Percentiles rank a stretch among this genome's conserved stretches.
Conservation (phyloP, 2,329 filamentous ascomycete genomes). For the Pestalotiopsis sp. region DNA sequence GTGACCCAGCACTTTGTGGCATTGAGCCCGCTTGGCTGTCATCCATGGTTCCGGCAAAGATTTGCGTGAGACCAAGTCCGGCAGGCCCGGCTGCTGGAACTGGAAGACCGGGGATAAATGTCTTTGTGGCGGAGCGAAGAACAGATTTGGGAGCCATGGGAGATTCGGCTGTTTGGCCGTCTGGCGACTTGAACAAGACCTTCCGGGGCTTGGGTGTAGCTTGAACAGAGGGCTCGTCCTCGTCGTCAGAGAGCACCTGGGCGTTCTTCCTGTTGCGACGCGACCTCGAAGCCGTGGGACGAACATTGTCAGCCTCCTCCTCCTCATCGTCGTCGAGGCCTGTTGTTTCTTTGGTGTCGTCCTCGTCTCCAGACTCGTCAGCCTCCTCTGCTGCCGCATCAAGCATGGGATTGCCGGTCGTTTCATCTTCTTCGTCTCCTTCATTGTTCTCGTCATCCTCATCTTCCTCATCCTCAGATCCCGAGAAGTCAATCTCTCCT, state of each 20-base stretch:
- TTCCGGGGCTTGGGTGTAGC: conserved; percentile 54
- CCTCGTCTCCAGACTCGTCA: conserved; percentile 40
- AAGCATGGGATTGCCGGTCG: conserved; percentile 28
- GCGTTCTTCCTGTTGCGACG: conserved; percentile 53
- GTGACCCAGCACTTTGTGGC: conserved; percentile 34
- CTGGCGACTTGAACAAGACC: conserved; percentile 43
- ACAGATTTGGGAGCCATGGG: conserved; percentile 64
- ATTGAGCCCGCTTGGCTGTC: conserved; percentile 48
- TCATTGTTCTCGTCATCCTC: conserved; percentile 41
- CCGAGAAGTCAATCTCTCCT: conserved; percentile 35
- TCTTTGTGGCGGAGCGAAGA: conserved; percentile 69
- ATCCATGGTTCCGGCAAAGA: conserved; percentile 89
- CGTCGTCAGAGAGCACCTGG: conserved; percentile 65
- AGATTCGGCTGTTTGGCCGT: conserved; percentile 45
- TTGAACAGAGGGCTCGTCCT: conserved; percentile 41
- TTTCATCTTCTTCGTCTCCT: conserved; percentile 33
- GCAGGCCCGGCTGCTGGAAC: conserved; percentile 56
- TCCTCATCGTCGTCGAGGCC: conserved; percentile 33
- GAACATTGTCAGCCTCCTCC: conserved; percentile 40
- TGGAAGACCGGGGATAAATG: conserved; percentile 70
- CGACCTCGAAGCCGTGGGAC: conserved; percentile 39
- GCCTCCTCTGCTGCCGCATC: conserved; percentile 39
- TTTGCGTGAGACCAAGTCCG: conserved; percentile 80
- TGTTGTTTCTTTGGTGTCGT: conserved; percentile 28
- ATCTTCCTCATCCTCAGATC: conserved; percentile 41